phyloP scores from a whole-genome alignment of 179 eudicot species.

The Silene noctiflora region DNA sequence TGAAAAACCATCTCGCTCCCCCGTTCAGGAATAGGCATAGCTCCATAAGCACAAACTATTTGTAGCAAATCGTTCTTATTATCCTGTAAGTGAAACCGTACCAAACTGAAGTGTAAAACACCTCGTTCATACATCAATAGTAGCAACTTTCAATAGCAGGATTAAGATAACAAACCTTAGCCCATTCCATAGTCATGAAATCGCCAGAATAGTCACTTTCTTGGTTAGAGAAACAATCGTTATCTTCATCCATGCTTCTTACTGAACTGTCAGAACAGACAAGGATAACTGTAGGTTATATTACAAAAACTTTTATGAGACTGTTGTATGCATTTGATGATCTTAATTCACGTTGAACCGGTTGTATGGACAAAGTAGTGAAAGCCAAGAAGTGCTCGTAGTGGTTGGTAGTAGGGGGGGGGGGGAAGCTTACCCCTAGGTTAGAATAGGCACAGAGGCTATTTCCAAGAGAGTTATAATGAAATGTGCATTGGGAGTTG shows the following conservation, averaged over 20 bases:
- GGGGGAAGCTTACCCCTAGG: not conserved
- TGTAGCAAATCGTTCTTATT: slow-evolving; percentile 69
- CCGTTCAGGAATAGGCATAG: slow-evolving; percentile 59
- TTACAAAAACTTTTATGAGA: not conserved
- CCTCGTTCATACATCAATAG: slow-evolving; percentile 4
- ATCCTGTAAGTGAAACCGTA: slow-evolving; percentile 47
- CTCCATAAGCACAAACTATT: slow-evolving; percentile 71
- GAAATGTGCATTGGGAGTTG: no score
- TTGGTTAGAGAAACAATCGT: slow-evolving; percentile 41
- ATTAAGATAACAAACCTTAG: slow-evolving; percentile 56
- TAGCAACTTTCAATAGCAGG: slow-evolving; percentile 14
- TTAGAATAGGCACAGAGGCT: not conserved
- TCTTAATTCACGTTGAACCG: not conserved
- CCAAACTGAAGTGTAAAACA: slow-evolving; percentile 3
- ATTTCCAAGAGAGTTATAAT: no score
- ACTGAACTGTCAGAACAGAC: slow-evolving; percentile 72
- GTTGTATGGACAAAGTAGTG: no score
- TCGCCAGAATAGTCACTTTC: slow-evolving; percentile 56
- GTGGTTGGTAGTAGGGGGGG: no score
- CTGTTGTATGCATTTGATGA: not conserved
- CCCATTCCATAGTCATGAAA: slow-evolving; percentile 74
- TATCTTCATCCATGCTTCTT: slow-evolving; percentile 69
- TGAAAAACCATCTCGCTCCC: slow-evolving; percentile 73
- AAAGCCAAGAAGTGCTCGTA: no score
- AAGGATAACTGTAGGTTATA: slow-evolving; percentile 13